Percentiles rank a stretch among this genome's conserved stretches.
phyloP scores from a whole-genome alignment of 345 rosid genomes.

The Populus euphratica region DNA sequence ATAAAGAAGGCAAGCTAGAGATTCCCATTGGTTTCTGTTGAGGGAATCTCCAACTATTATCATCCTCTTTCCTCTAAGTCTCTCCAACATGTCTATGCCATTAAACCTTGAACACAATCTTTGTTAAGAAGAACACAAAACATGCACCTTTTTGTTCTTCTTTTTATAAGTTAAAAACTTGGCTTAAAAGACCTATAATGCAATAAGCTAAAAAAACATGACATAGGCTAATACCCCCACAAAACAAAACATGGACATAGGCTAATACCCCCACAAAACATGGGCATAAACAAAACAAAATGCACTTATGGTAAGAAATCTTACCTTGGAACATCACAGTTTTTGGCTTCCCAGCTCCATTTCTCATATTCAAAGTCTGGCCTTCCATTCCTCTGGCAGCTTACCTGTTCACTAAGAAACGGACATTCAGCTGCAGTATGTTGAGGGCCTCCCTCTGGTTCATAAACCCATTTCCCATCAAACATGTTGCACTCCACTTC shows the following conservation, averaged over 20 bases:
- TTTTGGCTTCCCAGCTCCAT: slow-evolving; percentile 53
- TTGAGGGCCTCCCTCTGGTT: slow-evolving; percentile 28
- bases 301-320: too few relatives aligned
- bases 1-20: slow-evolving; percentile 54
- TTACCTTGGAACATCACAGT: slow-evolving; percentile 45
- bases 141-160: too few relatives aligned
- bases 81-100: slow-evolving; percentile 43
- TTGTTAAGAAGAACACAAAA: not conserved
- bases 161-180: not conserved
- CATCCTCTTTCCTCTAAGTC: slow-evolving; percentile 48
- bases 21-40: slow-evolving; percentile 56
- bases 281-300: too few relatives aligned
- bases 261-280: too few relatives aligned
- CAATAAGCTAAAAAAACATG: too few relatives aligned
- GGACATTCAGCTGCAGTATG: slow-evolving; percentile 35
- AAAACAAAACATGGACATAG: not conserved
- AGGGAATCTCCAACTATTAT: slow-evolving; percentile 55
- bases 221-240: too few relatives aligned
- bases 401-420: slow-evolving; percentile 43
- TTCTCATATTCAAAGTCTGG: slow-evolving; percentile 45
- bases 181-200: not conserved
- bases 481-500: slow-evolving; percentile 33
- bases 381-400: slow-evolving; percentile 49
- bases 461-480: slow-evolving; percentile 53
- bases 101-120: slow-evolving; percentile 34